Base-by-base conservation (phyloP, 139 green algal species). In the Limnomonas spitsbergensis region DNA sequence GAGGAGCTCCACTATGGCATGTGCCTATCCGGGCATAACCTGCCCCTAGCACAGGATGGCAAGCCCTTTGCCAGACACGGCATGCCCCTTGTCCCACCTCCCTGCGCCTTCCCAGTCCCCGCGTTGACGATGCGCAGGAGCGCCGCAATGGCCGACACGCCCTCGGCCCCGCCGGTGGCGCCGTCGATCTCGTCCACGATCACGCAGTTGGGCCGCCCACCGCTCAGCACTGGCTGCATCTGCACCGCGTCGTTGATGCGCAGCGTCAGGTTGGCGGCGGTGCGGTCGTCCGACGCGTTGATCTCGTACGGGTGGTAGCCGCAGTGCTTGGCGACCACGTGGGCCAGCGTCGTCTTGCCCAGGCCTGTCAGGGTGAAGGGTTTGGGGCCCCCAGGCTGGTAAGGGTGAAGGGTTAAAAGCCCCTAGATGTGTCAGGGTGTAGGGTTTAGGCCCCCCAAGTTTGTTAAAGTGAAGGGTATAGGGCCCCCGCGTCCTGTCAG, bases 141-240 rank as follows among this genome's bases (percentile, higher is more conserved):
- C 3, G 70, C 70, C 27, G 70, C 9, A 38, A 77, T 66, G 14
- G 70, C 70, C 7, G 68, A 74, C 38, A 88, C 85, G 4, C 87
- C 92, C 82, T 97, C 94, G 1, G 74, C 35, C 3, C 93, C 94
- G 0, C 88, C 91, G 38, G 92, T 81, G 2, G 90, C 91, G 9
- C 95, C 96, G 68, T 99, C 95, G 6, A 98, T 94, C 86, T 99
- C 96, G 71, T 99, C 96, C 47, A 99, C 89, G 47, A 99, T 89
- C 52, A 98, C 84, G 75, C 90, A 95, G 77, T 96, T 98, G 67
- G 95, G 95, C 37, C 86, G 84, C 6, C 76, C 68, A 32, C 88
- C 81, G 2, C 84, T 86, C 70, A 76, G 52, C 66, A 88, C 77
- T 2, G 81, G 14, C 40, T 80, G 40, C 85, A 88, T 95, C 76